Conservation (phyloP, 1,284 basidiomycete species). For the Microbotryum violaceum region DNA sequence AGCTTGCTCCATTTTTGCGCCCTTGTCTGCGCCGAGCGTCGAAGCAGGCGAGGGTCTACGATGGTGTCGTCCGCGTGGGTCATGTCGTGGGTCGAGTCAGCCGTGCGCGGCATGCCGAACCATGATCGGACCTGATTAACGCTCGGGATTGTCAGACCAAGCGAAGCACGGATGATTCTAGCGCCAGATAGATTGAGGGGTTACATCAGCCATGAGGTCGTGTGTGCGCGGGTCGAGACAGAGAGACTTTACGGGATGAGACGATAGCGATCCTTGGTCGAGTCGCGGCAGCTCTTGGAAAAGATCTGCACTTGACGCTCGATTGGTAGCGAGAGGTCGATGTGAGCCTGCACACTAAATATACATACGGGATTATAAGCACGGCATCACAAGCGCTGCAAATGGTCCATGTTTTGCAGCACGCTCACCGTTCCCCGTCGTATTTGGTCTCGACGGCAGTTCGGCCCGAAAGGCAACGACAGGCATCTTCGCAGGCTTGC, state of each 20-base stretch:
- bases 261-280: conserved; percentile 60
- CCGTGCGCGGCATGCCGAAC: conserved; percentile 1
- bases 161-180: conserved; percentile 57
- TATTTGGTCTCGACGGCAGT: conserved; percentile 84
- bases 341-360: conserved; percentile 64
- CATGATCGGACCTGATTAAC: too few relatives aligned
- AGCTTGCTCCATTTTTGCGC: conserved; percentile 33
- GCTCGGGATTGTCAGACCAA: conserved; percentile 46
- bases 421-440: conserved; percentile 64
- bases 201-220: not conserved
- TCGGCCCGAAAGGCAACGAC: conserved; percentile 39
- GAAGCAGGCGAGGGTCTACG: conserved; percentile 10
- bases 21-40: conserved; percentile 1
- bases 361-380: not conserved
- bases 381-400: not conserved
- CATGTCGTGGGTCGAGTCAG: not conserved
- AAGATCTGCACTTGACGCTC: conserved; percentile 59
- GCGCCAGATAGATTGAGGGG: conserved; percentile 11
- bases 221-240: too few relatives aligned
- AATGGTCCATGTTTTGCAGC: too few relatives aligned
- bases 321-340: conserved; percentile 47
- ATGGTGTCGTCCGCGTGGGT: not conserved
- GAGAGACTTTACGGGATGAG: conserved; percentile 53
- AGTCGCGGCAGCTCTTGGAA: conserved; percentile 74
- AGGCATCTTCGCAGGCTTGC: conserved; percentile 14